phyloP scores from a whole-genome alignment of 805 yeast species.

The Candida taoyuanica region DNA sequence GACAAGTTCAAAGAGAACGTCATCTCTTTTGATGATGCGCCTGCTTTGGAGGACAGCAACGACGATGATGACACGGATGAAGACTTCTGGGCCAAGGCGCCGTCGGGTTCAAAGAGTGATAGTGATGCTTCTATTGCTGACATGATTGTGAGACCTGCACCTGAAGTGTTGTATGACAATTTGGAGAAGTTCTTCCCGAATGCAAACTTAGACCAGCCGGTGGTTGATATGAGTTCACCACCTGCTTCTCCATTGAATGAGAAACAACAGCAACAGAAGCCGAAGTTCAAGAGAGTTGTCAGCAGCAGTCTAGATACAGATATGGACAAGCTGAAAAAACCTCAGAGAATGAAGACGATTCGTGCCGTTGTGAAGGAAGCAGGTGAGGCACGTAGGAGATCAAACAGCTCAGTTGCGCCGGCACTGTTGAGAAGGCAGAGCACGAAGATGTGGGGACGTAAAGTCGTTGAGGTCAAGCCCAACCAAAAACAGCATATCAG shows the following conservation, averaged over 20 bases:
- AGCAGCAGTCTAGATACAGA: constrained; percentile 17
- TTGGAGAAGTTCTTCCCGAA: constrained; percentile 89
- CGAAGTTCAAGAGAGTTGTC: constrained; percentile 19
- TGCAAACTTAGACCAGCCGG: constrained; percentile 88
- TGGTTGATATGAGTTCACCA: constrained; percentile 65
- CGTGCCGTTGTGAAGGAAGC: constrained; percentile 94
- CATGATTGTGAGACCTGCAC: constrained; percentile 88
- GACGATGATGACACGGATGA: constrained; percentile 48
- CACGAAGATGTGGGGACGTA: constrained; percentile 98
- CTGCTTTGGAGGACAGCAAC: constrained; percentile 38
- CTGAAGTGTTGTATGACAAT: constrained; percentile 89
- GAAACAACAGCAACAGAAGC: constrained; percentile 1
- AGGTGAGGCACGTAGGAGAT: constrained; percentile 49
- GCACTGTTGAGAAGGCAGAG: constrained; percentile 61
- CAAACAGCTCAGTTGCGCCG: constrained; percentile 21
- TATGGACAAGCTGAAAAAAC: constrained; percentile 25
- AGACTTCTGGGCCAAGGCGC: constrained; percentile 56
- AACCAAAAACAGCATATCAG: constrained; percentile 58
- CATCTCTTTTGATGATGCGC: constrained; percentile 72
- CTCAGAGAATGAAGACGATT: constrained; percentile 80
- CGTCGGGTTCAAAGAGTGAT: constrained; percentile 22
- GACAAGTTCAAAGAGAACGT: constrained; percentile 68
- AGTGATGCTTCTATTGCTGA: constrained; percentile 29
- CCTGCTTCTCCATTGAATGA: constrained; percentile 46
- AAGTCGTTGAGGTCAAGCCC: constrained; percentile 84